phyloP scores from a whole-genome alignment of 163 green algal species.

The Scenedesmus sp. region DNA sequence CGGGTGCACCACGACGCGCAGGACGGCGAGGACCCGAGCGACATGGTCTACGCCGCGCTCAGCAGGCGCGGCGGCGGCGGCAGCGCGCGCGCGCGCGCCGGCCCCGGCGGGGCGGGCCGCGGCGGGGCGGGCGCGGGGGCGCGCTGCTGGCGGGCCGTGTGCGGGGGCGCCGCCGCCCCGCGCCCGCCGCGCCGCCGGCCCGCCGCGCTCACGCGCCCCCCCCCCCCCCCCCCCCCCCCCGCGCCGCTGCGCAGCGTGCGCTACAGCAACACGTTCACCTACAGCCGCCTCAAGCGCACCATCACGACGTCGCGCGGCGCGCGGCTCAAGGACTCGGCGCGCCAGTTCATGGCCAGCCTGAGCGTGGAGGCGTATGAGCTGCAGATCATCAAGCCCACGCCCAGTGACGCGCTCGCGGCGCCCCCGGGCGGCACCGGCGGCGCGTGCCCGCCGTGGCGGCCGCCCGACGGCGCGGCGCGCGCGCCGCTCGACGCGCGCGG shows the following conservation, averaged over 20 bases:
- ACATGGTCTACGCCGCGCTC: conserved; percentile 47
- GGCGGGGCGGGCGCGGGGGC: too few relatives aligned
- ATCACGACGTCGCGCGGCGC: neutral
- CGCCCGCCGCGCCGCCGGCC: neutral
- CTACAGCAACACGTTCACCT: conserved; percentile 50
- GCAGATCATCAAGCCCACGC: conserved; percentile 45
- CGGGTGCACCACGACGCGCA: conserved; percentile 59
- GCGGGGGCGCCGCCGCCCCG: neutral
- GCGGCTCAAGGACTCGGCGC: conserved; percentile 40
- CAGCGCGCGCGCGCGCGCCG: too few relatives aligned
- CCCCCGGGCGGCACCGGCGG: too few relatives aligned
- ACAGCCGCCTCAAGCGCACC: conserved; percentile 31
- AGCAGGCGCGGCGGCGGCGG: conserved; percentile 26
- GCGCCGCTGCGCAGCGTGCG: conserved; percentile 20
- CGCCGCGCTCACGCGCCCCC: neutral
- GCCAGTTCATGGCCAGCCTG: conserved; percentile 48
- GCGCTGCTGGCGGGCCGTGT: neutral
- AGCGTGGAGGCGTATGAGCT: conserved; percentile 56
- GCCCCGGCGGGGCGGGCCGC: too few relatives aligned
- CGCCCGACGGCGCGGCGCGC: too few relatives aligned
- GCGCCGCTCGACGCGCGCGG: too few relatives aligned
- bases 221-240: neutral
- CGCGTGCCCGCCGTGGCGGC: too few relatives aligned
- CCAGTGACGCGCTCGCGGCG: too few relatives aligned
- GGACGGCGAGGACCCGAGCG: conserved; percentile 49